Evolutionary conservation across 805 yeast species (phyloP).

Genomic region (Candida michaelii): DNA sequence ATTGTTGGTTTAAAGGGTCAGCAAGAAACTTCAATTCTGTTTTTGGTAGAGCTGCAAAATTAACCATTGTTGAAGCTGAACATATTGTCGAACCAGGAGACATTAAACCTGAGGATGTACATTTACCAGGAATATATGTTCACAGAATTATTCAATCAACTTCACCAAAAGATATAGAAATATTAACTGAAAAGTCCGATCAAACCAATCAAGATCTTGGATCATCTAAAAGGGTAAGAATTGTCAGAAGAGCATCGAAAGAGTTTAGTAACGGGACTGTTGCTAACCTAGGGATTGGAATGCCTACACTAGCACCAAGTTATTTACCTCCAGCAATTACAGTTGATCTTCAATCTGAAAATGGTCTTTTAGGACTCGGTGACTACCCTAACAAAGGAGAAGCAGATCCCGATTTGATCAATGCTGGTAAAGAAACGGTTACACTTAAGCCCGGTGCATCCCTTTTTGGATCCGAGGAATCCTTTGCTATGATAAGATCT

Average conservation of each 20-base stretch:
- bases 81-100: constrained; percentile 48
- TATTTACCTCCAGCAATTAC: constrained; percentile 34
- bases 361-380: constrained; percentile 51
- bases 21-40: constrained; percentile 47
- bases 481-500: constrained; percentile 50
- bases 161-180: constrained; percentile 45
- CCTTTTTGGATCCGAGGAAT: constrained; percentile 49
- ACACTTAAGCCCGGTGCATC: constrained; percentile 48
- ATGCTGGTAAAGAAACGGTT: constrained; percentile 54
- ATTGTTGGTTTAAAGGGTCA: constrained; percentile 47
- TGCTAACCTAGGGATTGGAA: constrained; percentile 51
- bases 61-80: constrained; percentile 53
- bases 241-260: constrained; percentile 45
- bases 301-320: constrained; percentile 49
- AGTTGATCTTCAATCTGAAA: constrained; percentile 48
- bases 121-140: constrained; percentile 48
- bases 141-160: constrained; percentile 39
- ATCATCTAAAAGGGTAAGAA: constrained; percentile 27
- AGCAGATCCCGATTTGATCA: constrained; percentile 48
- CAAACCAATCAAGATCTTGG: constrained; percentile 12
- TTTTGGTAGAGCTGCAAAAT: constrained; percentile 45
- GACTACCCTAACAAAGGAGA: constrained; percentile 44
- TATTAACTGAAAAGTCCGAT: constrained; percentile 17
- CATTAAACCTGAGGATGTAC: constrained; percentile 44
- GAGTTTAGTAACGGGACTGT: constrained; percentile 45